Evolutionary conservation across 805 yeast species (phyloP).

Genomic region (Diddensiella santjacobensis): DNA sequence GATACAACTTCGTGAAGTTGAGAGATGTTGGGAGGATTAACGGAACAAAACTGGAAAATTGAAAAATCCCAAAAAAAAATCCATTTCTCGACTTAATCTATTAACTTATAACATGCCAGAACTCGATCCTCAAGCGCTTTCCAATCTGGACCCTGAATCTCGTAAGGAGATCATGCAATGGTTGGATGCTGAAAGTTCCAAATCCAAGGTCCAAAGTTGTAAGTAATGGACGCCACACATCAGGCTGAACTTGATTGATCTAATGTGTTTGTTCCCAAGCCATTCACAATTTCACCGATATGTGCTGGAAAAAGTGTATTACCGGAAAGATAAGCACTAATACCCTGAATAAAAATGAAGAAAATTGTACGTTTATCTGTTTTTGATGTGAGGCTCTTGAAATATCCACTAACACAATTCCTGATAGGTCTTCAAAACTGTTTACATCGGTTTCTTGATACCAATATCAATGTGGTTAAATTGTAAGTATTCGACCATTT

Average conservation of each 20-base stretch:
- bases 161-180: constrained; percentile 71
- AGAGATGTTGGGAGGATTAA: too few relatives aligned
- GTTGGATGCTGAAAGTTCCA: constrained; percentile 78
- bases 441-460: constrained; percentile 79
- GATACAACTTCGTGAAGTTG: too few relatives aligned
- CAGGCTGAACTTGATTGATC: not conserved
- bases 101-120: constrained; percentile 23
- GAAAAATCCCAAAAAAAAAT: too few relatives aligned
- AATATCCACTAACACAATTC: too few relatives aligned
- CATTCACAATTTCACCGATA: constrained; percentile 82
- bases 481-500: constrained; percentile 28
- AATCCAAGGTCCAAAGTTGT: constrained; percentile 77
- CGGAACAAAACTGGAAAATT: too few relatives aligned
- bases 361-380: constrained; percentile 56
- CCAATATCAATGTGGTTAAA: constrained; percentile 79
- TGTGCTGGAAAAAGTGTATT: constrained; percentile 87
- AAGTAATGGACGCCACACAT: constrained; percentile 9
- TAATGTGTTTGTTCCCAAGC: constrained; percentile 36
- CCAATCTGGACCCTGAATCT: constrained; percentile 59
- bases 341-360: constrained; percentile 56
- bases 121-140: constrained; percentile 40
- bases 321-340: constrained; percentile 35
- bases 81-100: not conserved
- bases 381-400: too few relatives aligned
- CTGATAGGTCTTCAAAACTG: constrained; percentile 56